Conservation (phyloP, 2,329 filamentous ascomycete genomes). For the Apiospora saccharicola region DNA sequence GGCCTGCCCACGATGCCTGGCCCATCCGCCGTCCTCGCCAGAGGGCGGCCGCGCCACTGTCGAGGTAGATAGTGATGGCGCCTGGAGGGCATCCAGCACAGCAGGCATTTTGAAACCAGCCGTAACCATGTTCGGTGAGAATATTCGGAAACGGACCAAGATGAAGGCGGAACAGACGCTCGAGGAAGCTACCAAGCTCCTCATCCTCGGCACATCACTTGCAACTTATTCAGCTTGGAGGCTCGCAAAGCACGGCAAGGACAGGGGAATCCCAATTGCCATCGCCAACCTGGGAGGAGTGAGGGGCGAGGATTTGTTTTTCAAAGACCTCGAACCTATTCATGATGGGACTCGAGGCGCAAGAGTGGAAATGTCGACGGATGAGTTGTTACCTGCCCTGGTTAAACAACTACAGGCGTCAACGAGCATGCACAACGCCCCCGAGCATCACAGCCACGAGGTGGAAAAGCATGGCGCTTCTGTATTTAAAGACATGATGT, state of each 20-base stretch:
- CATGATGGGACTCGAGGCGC: slow-evolving; percentile 61
- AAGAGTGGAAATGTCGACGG: slow-evolving; percentile 64
- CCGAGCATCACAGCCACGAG: slow-evolving; percentile 33
- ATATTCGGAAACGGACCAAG: slow-evolving; percentile 75
- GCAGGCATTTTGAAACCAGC: slow-evolving; percentile 90
- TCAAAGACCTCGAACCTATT: slow-evolving; percentile 59
- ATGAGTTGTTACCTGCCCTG: slow-evolving; percentile 63
- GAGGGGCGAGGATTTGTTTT: slow-evolving; percentile 78
- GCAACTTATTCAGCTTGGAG: slow-evolving; percentile 97
- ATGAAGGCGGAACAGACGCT: slow-evolving; percentile 79
- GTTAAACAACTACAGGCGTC: slow-evolving; percentile 57
- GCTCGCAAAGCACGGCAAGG: slow-evolving; percentile 82
- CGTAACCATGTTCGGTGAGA: slow-evolving; percentile 97
- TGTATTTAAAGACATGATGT: slow-evolving; percentile 68
- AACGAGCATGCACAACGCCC: slow-evolving; percentile 30
- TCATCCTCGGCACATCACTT: slow-evolving; percentile 87
- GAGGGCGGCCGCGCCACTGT: slow-evolving; percentile 67
- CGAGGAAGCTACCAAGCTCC: slow-evolving; percentile 75
- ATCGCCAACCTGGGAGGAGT: slow-evolving; percentile 89
- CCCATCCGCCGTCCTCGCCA: slow-evolving; percentile 62
- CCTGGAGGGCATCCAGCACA: slow-evolving; percentile 70
- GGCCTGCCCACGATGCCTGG: slow-evolving; percentile 81
- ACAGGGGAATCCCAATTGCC: slow-evolving; percentile 83
- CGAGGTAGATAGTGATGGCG: slow-evolving; percentile 79
- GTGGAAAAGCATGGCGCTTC: slow-evolving; percentile 40